Base-by-base conservation (phyloP, 2,329 filamentous ascomycete species). In the Nectriaceae sp. region DNA sequence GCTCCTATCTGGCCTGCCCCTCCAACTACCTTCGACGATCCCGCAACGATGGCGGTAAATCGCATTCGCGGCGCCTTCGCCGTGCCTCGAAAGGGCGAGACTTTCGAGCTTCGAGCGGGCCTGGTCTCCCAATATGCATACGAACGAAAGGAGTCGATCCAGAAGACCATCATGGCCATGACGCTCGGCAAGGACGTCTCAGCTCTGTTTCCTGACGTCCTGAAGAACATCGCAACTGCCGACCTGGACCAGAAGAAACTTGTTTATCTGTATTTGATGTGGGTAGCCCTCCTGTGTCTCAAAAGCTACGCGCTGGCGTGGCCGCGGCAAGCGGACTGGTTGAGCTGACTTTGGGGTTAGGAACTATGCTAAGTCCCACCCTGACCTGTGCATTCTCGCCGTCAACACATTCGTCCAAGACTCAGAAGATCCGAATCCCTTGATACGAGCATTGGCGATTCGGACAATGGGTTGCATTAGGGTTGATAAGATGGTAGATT, bases 151-250 rank as follows among this genome's bases (percentile, higher is more conserved):
- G 94, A 99, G 77, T 89, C 94, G 20, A 99, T 99, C 62, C 94
- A 99, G 70, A 97, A 96, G 80, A 99, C 94, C 57, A 99, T 99
- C 75, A 97, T 97, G 92, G 92, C 94, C 68, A 99, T 99, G 94
- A 99, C 94, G 2, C 72, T 99, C 62, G 94, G 94, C 70, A 99
- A 99, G 73, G 94, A 99, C 74, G 94, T 99, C 51, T 99, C 94
- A 45, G 89, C 92, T 47, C 77, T 99, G 56, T 99, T 99, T 69
- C 94, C 94, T 2, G 94, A 99, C 68, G 94, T 99, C 26, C 78
- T 99, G 56, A 99, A 99, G 81, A 99, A 99, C 67, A 99, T 99
- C 71, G 94, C 94, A 49, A 99, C 94, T 1, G 78, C 75, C 39
- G 94, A 99, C 66, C 75, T 99, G 55, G 94, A 99, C 70, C 94